These are phyloP conservation scores for Aspergillus arachidicola DNA, from an alignment of 2,329 filamentous ascomycete species.

Conservation along the genomic window DNA sequence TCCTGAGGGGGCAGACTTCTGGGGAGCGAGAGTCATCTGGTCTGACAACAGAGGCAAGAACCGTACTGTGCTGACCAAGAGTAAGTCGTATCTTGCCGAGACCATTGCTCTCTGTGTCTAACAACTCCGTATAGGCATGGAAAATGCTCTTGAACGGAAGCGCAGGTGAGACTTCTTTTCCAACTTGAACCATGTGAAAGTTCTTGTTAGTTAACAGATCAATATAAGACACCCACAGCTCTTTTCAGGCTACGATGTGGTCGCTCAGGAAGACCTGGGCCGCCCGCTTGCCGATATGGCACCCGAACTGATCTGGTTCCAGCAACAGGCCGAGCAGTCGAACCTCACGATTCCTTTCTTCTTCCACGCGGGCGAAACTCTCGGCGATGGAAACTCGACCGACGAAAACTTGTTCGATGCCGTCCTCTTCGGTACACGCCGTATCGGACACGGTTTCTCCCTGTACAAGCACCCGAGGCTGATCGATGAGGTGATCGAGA, in stretches of 20 bases:
- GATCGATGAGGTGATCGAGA: constrained; percentile 82
- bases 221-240: constrained; percentile 61
- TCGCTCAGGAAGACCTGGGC: constrained; percentile 82
- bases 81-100: background rate
- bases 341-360: constrained; percentile 84
- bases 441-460: constrained; percentile 85
- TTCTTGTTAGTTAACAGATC: background rate
- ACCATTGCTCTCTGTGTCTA: background rate
- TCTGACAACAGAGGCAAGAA: constrained; percentile 63
- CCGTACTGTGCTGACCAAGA: constrained; percentile 7
- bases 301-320: constrained; percentile 88
- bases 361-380: constrained; percentile 90
- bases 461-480: constrained; percentile 87
- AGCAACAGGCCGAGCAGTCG: constrained; percentile 73
- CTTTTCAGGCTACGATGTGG: constrained; percentile 82
- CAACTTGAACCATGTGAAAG: background rate
- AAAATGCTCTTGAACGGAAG: constrained; percentile 80
- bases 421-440: constrained; percentile 76
- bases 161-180: constrained; percentile 51
- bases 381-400: constrained; percentile 74
- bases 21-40: constrained; percentile 82
- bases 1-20: constrained; percentile 72
- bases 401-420: constrained; percentile 88
- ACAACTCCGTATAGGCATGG: constrained; percentile 62
- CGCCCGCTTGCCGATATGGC: constrained; percentile 73